Conservation (phyloP, 108 stramenopile genomes). For the Stephanodiscus triporus region DNA sequence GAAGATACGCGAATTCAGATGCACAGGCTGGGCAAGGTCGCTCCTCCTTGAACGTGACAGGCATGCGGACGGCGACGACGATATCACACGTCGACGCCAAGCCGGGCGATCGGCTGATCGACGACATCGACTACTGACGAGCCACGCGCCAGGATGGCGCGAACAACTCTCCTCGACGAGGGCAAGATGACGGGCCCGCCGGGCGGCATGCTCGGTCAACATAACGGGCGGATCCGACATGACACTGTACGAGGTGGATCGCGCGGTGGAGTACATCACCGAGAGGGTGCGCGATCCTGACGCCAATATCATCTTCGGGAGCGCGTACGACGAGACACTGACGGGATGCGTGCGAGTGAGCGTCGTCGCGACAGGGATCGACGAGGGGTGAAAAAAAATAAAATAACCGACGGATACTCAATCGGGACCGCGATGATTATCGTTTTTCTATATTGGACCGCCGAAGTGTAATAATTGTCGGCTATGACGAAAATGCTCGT, state of each 20-base stretch:
- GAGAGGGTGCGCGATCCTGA: conserved; percentile 54
- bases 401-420: too few species aligned
- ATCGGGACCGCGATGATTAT: too few species aligned
- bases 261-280: conserved; percentile 50
- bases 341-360: conserved; percentile 70
- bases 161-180: conserved; percentile 75
- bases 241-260: conserved; percentile 59
- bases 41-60: conserved; percentile 86
- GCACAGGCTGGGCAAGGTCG: conserved; percentile 89
- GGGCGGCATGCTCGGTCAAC: conserved; percentile 83
- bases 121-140: conserved; percentile 61
- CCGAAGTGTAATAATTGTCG: too few species aligned
- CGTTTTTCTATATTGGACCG: too few species aligned
- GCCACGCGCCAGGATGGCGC: conserved; percentile 73
- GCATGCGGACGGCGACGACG: neutral
- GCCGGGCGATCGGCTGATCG: neutral
- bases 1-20: too few species aligned
- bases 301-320: conserved; percentile 86
- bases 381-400: conserved; percentile 38
- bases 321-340: conserved; percentile 64
- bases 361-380: conserved; percentile 81
- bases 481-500: too few species aligned
- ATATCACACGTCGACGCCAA: too few species aligned
- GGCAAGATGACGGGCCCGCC: conserved; percentile 65
- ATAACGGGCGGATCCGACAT: conserved; percentile 63